These are phyloP conservation scores for Eutrema heterophyllum DNA, from an alignment of 345 rosid genomes.

Conservation along the genomic window DNA sequence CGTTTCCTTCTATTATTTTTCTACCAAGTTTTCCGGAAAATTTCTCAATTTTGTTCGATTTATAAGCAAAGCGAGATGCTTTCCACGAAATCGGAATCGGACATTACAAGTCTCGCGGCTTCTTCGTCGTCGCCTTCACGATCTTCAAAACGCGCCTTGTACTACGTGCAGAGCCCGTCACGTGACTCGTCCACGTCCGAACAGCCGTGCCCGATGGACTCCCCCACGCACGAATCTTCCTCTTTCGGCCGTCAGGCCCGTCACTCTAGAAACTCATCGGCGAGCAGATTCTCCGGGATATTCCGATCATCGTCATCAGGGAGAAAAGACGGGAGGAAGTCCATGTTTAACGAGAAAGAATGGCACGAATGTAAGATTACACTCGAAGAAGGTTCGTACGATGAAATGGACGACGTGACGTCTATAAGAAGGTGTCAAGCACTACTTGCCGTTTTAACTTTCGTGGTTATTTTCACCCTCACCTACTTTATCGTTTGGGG, in stretches of 20 bases:
- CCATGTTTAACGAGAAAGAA: conserved; percentile 52
- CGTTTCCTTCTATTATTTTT: not conserved
- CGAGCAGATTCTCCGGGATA: conserved; percentile 78
- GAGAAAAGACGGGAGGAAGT: conserved; percentile 47
- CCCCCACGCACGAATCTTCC: conserved; percentile 67
- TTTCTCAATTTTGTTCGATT: not conserved
- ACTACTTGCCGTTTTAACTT: conserved; percentile 48
- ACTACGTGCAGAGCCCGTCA: conserved; percentile 84
- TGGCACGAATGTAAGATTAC: conserved; percentile 42
- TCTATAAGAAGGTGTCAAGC: conserved; percentile 56
- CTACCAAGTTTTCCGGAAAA: no score
- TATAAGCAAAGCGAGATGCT: conserved; percentile 33
- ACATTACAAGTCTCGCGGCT: conserved; percentile 68
- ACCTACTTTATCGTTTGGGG: conserved; percentile 83
- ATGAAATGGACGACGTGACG: conserved; percentile 51
- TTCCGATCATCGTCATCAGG: conserved; percentile 74
- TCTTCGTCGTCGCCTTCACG: conserved; percentile 58
- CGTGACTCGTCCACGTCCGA: conserved; percentile 81
- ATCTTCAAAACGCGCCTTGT: conserved; percentile 68
- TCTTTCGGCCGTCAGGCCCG: conserved; percentile 81
- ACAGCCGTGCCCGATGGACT: conserved; percentile 79
- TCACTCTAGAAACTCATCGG: conserved; percentile 81
- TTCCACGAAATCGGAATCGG: conserved; percentile 68
- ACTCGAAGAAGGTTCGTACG: conserved; percentile 69
- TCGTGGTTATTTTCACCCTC: conserved; percentile 50